Conservation (phyloP, 768 basidiomycete genomes). For the Calocera cornea region DNA sequence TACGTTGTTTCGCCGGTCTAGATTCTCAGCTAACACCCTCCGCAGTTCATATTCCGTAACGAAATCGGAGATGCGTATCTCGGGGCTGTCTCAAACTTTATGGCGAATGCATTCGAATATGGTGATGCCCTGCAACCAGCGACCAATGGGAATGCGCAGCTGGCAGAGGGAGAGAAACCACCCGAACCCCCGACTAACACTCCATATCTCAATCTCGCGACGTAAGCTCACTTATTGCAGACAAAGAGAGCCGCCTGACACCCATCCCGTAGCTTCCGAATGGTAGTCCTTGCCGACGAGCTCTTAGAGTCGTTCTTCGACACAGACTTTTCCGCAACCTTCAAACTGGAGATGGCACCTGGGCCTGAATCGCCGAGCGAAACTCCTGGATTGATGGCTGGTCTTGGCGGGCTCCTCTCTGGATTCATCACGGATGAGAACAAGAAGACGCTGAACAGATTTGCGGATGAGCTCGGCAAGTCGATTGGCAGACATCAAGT, state of each 20-base stretch:
- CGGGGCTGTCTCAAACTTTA: conserved; percentile 90
- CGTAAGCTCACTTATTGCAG: conserved; percentile 33
- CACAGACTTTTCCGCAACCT: conserved; percentile 76
- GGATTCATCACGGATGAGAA: conserved; percentile 83
- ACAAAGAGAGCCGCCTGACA: conserved; percentile 3
- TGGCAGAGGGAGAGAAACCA: conserved; percentile 29
- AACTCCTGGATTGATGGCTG: conserved; percentile 33
- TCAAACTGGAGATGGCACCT: conserved; percentile 53
- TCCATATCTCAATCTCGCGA: conserved; percentile 85
- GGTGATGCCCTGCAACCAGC: conserved; percentile 65
- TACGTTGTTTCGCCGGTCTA: too few species aligned
- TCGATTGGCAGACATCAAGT: conserved; percentile 89
- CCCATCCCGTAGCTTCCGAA: conserved; percentile 59
- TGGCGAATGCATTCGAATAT: conserved; percentile 97
- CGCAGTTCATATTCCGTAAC: conserved; percentile 91
- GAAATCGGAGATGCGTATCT: conserved; percentile 94
- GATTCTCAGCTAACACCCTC: too few species aligned
- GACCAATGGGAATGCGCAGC: conserved; percentile 22
- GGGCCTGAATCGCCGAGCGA: conserved; percentile 44
- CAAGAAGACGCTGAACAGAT: conserved; percentile 82
- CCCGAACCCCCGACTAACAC: conserved; percentile 55
- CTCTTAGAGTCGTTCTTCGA: conserved; percentile 95
- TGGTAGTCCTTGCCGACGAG: conserved; percentile 96
- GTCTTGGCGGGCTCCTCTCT: conserved; percentile 72
- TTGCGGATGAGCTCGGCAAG: conserved; percentile 89